These are phyloP conservation scores for Hypoxylon subgilvum DNA, from an alignment of 495 filamentous ascomycete genomes.

Conservation along the genomic window DNA sequence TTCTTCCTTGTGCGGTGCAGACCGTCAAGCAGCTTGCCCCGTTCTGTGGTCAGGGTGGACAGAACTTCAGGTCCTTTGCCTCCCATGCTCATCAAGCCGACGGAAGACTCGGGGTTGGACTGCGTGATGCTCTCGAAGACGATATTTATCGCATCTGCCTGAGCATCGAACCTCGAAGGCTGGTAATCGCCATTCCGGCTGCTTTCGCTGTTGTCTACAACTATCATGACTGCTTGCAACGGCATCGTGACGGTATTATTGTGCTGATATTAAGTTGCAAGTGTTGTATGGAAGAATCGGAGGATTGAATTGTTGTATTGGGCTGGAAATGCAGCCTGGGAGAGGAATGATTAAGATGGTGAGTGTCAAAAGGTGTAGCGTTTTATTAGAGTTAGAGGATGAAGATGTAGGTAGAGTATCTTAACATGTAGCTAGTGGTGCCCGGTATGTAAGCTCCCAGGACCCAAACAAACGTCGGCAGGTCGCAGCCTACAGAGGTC, in stretches of 20 bases:
- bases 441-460: slow-evolving; percentile 7
- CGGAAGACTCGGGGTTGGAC: slow-evolving; percentile 93
- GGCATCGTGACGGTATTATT: slow-evolving; percentile 54
- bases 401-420: not conserved
- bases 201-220: slow-evolving; percentile 97
- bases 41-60: slow-evolving; percentile 92
- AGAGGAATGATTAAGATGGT: too few species aligned
- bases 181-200: slow-evolving; percentile 96
- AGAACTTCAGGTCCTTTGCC: slow-evolving; percentile 95
- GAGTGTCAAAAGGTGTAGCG: too few species aligned
- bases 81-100: slow-evolving; percentile 98
- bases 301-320: slow-evolving; percentile 1
- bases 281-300: not conserved
- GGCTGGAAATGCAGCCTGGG: not conserved
- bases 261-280: not conserved
- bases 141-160: slow-evolving; percentile 91
- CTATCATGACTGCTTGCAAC: slow-evolving; percentile 70
- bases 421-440: too few species aligned
- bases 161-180: slow-evolving; percentile 93
- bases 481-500: slow-evolving; percentile 41
- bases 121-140: slow-evolving; percentile 93
- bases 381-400: slow-evolving; percentile 11
- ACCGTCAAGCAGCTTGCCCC: slow-evolving; percentile 92
- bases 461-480: slow-evolving; percentile 43
- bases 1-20: slow-evolving; percentile 96